phyloP scores from a whole-genome alignment of 139 green algal species.

The Ulvella scutata region DNA sequence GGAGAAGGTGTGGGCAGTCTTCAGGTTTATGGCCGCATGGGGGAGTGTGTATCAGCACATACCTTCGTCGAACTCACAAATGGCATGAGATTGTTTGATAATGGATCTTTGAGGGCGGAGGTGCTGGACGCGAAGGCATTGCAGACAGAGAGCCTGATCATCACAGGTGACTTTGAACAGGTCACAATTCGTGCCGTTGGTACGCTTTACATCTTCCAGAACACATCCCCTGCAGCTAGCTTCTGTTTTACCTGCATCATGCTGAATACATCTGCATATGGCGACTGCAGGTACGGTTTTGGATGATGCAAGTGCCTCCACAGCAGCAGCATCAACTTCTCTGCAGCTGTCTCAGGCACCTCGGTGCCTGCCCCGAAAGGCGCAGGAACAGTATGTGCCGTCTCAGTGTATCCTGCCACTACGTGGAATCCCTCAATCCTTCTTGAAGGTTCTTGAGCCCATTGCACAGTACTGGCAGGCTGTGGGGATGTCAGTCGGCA shows the following conservation, averaged over 20 bases:
- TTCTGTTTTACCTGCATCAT: background rate
- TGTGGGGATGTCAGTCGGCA: background rate
- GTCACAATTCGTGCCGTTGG: background rate
- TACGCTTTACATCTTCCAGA: background rate
- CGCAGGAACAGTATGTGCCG: background rate
- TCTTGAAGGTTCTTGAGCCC: background rate
- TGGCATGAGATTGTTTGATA: too few species aligned
- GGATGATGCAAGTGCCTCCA: background rate
- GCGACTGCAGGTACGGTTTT: background rate
- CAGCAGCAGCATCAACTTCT: background rate
- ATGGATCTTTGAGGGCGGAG: too few species aligned
- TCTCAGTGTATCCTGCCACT: background rate
- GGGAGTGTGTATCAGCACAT: too few species aligned
- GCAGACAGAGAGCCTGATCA: background rate
- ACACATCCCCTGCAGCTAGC: background rate
- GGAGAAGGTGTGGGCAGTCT: too few species aligned
- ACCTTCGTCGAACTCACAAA: too few species aligned
- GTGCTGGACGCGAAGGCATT: background rate
- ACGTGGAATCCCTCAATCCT: background rate
- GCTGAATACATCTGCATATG: background rate
- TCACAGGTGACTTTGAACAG: background rate
- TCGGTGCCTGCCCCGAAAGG: background rate
- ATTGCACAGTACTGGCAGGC: background rate
- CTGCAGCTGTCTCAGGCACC: background rate
- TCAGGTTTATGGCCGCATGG: too few species aligned